These are phyloP conservation scores for Arthrobotrys megalospora DNA, from an alignment of 2,329 filamentous ascomycete genomes.

Conservation along the genomic window DNA sequence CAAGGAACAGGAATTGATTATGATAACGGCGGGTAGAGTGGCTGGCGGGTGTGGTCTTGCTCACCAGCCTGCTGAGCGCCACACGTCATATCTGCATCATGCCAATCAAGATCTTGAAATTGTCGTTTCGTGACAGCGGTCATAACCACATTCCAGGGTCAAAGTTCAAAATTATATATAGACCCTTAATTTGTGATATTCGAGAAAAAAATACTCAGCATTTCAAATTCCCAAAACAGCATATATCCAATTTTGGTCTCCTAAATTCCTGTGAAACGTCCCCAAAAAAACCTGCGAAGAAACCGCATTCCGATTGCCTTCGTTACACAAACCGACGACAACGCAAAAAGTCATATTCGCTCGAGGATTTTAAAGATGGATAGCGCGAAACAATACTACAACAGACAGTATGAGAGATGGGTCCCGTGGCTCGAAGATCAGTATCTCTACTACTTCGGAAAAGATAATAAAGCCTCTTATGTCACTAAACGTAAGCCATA, in stretches of 20 bases:
- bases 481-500: conserved; percentile 75
- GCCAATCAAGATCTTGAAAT: background rate
- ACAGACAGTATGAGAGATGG: conserved; percentile 81
- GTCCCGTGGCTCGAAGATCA: conserved; percentile 83
- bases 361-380: conserved; percentile 68
- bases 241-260: background rate
- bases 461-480: conserved; percentile 83
- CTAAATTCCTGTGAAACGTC: background rate
- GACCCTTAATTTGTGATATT: background rate
- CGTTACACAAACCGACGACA: conserved; percentile 22
- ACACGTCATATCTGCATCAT: conserved; percentile 61
- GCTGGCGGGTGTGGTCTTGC: conserved; percentile 34
- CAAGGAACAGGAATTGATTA: conserved; percentile 21
- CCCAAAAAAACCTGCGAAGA: background rate
- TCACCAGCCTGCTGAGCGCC: conserved; percentile 27
- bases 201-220: background rate
- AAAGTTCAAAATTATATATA: background rate
- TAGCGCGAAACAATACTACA: conserved; percentile 77
- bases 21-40: conserved; percentile 14
- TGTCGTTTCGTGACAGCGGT: too few relatives aligned
- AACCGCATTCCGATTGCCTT: background rate
- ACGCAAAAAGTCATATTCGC: too few relatives aligned
- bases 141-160: background rate
- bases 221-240: background rate
- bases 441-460: conserved; percentile 80